A percentile compares a stretch with the other conserved stretches of the same genome.
Conservation (phyloP, 805 yeast genomes). For the Metschnikowia cerradonensis region DNA sequence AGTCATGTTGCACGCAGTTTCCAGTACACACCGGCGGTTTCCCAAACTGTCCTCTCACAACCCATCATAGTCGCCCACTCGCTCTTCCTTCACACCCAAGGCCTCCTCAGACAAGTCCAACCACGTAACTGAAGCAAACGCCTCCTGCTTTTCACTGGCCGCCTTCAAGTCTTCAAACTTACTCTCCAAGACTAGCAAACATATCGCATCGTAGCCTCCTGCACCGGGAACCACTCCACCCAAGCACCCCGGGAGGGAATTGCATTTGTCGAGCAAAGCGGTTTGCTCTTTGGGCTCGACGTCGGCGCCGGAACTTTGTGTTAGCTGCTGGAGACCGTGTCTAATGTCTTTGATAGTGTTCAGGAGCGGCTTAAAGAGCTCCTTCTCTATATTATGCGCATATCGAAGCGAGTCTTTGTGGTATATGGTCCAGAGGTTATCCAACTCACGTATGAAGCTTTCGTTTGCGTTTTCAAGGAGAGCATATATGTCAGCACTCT, state of each 20-base stretch:
- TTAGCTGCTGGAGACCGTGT: constrained; percentile 52
- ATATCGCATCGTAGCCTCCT: constrained; percentile 93
- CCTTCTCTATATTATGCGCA: constrained; percentile 2
- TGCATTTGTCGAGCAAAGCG: constrained; percentile 49
- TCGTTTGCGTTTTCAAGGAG: constrained; percentile 57
- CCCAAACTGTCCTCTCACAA: constrained; percentile 2
- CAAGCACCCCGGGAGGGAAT: constrained; percentile 63
- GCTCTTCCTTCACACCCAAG: constrained; percentile 52
- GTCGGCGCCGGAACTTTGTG: constrained; percentile 70
- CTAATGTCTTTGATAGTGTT: constrained; percentile 51
- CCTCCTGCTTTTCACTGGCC: constrained; percentile 18
- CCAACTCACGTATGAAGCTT: constrained; percentile 48
- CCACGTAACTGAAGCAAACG: constrained; percentile 57
- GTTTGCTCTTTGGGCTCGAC: constrained; percentile 85
- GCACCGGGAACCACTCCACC: constrained; percentile 99
- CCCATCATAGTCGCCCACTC: constrained; percentile 29
- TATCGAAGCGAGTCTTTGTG: constrained; percentile 34
- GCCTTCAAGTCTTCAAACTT: constrained; percentile 29
- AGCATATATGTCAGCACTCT: constrained; percentile 50
- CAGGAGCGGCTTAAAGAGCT: constrained; percentile 29
- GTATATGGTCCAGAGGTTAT: constrained; percentile 33
- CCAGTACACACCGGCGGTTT: background rate
- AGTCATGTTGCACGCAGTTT: background rate
- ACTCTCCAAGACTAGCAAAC: constrained; percentile 55
- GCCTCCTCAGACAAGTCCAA: constrained; percentile 60